phyloP scores from a whole-genome alignment of 495 filamentous ascomycete species.

The Aspergillus haitiensis region DNA sequence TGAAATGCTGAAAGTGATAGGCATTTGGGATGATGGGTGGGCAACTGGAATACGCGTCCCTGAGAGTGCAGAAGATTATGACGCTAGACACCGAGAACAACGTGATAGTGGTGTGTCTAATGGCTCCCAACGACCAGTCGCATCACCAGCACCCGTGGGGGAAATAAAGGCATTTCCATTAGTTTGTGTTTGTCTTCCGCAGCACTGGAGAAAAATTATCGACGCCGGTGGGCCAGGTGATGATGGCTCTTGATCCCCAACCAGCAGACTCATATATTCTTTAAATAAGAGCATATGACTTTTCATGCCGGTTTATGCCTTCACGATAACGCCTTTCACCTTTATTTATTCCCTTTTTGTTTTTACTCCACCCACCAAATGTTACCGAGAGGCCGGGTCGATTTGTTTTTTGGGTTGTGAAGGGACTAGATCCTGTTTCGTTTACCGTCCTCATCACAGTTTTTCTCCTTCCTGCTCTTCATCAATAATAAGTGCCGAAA shows the following conservation, averaged over 20 bases:
- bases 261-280: constrained; percentile 15
- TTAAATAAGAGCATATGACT: constrained; percentile 14
- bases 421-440: no score
- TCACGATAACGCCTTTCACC: constrained; percentile 43
- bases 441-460: no score
- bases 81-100: constrained; percentile 70
- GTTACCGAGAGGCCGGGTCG: not conserved
- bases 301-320: constrained; percentile 43
- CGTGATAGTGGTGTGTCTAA: constrained; percentile 93
- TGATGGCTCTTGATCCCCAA: constrained; percentile 34
- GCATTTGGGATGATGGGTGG: constrained; percentile 99
- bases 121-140: constrained; percentile 62
- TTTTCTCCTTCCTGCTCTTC: no score
- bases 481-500: no score
- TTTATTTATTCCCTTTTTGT: constrained; percentile 19
- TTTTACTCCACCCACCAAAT: not conserved
- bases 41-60: constrained; percentile 85
- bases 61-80: constrained; percentile 86
- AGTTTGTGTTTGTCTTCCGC: constrained; percentile 94
- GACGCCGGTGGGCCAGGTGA: constrained; percentile 60
- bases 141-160: constrained; percentile 68
- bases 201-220: constrained; percentile 97
- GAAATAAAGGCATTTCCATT: constrained; percentile 98
- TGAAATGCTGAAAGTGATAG: constrained; percentile 98
- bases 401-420: not conserved